Conservation (phyloP, 441 rosid species). For the Syzygium malaccense region DNA sequence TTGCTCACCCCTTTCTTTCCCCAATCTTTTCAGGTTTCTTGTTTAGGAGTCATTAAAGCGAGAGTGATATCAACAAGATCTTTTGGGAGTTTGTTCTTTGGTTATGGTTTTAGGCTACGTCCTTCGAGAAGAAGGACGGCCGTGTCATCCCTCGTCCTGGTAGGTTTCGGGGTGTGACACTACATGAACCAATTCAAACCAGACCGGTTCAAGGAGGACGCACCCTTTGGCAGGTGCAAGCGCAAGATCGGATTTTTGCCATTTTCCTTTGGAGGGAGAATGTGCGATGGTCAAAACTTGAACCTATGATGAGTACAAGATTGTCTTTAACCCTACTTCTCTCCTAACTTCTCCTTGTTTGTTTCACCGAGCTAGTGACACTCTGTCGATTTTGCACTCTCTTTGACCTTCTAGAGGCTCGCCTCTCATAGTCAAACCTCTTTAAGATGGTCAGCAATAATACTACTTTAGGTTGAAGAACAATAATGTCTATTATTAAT, state of each 20-base stretch:
- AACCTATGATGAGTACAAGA: neutral
- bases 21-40: too few species aligned
- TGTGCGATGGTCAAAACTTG: neutral
- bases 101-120: too few species aligned
- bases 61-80: too few species aligned
- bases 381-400: neutral
- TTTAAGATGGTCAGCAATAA: slow-evolving; percentile 4
- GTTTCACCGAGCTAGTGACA: neutral
- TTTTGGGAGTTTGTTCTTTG: too few species aligned
- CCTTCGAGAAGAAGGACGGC: too few species aligned
- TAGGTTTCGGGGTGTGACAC: too few species aligned
- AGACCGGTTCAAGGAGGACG: neutral
- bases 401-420: slow-evolving; percentile 22
- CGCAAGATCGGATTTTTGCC: neutral
- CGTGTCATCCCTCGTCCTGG: too few species aligned
- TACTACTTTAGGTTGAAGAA: neutral
- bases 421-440: slow-evolving; percentile 56
- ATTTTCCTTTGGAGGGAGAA: neutral
- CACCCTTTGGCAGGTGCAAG: neutral
- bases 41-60: too few species aligned
- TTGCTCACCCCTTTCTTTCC: too few species aligned
- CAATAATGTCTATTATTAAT: too few species aligned
- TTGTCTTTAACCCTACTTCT: neutral
- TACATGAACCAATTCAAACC: neutral
- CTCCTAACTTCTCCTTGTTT: neutral